Conservation (phyloP, 768 basidiomycete species). For the Imleria badia region DNA sequence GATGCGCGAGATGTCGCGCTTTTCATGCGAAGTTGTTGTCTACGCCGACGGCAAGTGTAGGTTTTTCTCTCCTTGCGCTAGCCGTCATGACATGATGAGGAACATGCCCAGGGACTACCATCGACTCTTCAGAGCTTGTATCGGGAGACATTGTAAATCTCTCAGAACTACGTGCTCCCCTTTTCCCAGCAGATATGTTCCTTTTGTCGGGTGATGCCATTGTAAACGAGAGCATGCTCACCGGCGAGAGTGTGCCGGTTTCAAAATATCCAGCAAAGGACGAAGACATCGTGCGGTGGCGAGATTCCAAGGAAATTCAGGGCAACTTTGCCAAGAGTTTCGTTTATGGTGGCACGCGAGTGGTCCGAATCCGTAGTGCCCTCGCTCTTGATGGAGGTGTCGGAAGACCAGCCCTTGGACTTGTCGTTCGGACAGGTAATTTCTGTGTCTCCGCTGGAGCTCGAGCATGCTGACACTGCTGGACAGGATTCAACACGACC, state of each 20-base stretch:
- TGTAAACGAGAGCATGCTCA: constrained; percentile 98
- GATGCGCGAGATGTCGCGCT: constrained; percentile 96
- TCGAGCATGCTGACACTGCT: constrained; percentile 6
- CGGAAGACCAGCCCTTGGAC: constrained; percentile 65
- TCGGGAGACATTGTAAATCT: constrained; percentile 93
- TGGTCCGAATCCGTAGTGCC: constrained; percentile 78
- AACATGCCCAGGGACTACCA: constrained; percentile 54
- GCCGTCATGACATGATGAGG: constrained; percentile 6
- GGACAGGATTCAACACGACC: constrained; percentile 89
- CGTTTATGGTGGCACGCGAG: constrained; percentile 86
- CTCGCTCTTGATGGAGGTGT: constrained; percentile 51
- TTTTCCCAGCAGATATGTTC: constrained; percentile 88
- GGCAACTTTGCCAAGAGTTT: constrained; percentile 78
- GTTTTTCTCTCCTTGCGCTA: constrained; percentile 24
- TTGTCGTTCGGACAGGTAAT: constrained; percentile 85
- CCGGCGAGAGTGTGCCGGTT: constrained; percentile 97
- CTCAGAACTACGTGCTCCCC: constrained; percentile 66
- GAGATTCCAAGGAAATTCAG: constrained; percentile 54
- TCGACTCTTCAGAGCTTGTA: constrained; percentile 77
- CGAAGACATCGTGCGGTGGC: constrained; percentile 71
- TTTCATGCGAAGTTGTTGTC: constrained; percentile 74
- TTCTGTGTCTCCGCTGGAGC: neutral
- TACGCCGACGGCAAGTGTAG: constrained; percentile 71
- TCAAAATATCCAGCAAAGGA: constrained; percentile 86
- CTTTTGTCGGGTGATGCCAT: constrained; percentile 96